Evolutionary conservation across 345 rosid genomes (phyloP), one percentile per base, ranked within the genome.

Genomic region (Hevea brasiliensis): DNA sequence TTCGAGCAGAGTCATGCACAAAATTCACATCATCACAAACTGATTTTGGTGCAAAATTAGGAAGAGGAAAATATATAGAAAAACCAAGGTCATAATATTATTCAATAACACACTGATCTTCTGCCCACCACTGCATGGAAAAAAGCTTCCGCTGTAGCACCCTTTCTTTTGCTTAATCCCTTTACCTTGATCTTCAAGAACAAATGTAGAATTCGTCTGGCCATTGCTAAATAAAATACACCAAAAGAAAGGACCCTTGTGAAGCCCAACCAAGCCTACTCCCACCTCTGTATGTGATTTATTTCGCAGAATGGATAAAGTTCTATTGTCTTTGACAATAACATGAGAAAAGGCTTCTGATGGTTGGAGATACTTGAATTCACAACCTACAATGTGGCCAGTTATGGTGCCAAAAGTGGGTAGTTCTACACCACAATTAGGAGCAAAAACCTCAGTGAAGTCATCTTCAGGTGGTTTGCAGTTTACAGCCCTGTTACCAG

Each of bases 111-210:
- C 72, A 40, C 55, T 59, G 56, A 37, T 63, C 29, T 63, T 82
- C 47, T 63, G 79, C 55, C 83, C 95, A n/a, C 74, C 56, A 59
- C 81, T 93, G 87, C 98, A 91, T 21, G 90, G 79, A 55, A 80
- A 80, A 71, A 77, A 55, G 76, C 92, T 91, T 73, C 97, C 94
- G 40, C 92, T 89, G 76, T 82, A 93, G 82, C 97, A 93, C 29
- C 96, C 94, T 66, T 71, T 84, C 76, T 86, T 89, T 79, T 91
- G 97, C 80, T 84, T 86, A 72, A 93, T 84, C n/a, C 98, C 98
- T 37, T 80, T 40, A 17, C 98, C 97, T 7, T 65, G 87, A 74
- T 87, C 93, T 72, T 93, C 92, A n/a, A 93, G 93, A 67, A 86
- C 87, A 68, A 91, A 93, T 0, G 91, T 81, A 11, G 93, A 78